Base-by-base conservation (phyloP, 192 early-diverging fungal species). In the Paraglomus brasilianum region DNA sequence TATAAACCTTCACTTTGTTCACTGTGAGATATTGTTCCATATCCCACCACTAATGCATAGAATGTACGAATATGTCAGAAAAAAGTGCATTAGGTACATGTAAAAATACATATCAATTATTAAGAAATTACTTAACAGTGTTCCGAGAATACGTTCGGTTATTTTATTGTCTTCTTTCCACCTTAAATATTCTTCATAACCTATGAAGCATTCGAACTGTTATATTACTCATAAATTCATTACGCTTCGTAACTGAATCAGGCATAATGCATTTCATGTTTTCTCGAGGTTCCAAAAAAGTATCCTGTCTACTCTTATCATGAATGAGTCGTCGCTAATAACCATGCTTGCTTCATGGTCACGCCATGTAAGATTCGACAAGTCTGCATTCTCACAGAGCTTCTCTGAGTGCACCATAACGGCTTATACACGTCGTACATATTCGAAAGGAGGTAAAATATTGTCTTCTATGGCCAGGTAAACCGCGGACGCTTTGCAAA, bases 101-200 rank as follows among this genome's bases (percentile, higher is more conserved):
- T 0, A 58, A 11, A 15, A 58, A 58, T 58, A 58, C 56, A 7
- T 5, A 36, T 36, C 6, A 58, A 8, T 41, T 58, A 36, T 4
- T 13, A 38, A 58, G 38, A 11, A 38, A 7, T 10, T n/a, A 17
- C 38, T 40, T 58, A n/a, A 58, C 36, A 58, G 21, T 58, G 30
- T 58, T 8, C 19, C 30, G n/a, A 58, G 56, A 58, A 38, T 58
- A 19, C 56, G 56, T 38, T 38, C 38, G 13, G 8, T 58, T 38
- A 58, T 59, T 59, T 43, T 30, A n/a, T n/a, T 59, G n/a, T n/a
- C n/a, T 59, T 59, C 57, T 59, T 59, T 59, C 57, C 57, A 59
- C 17, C 15, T 59, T 59, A 39, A 14, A 40, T 59, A 6, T 59
- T 59, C 38, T 13, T 59, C 13, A 40, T 59, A 40, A 10, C 57